Evolutionary conservation across 1,139 yeast species (phyloP).

Genomic region (Nematodospora anomalae): DNA sequence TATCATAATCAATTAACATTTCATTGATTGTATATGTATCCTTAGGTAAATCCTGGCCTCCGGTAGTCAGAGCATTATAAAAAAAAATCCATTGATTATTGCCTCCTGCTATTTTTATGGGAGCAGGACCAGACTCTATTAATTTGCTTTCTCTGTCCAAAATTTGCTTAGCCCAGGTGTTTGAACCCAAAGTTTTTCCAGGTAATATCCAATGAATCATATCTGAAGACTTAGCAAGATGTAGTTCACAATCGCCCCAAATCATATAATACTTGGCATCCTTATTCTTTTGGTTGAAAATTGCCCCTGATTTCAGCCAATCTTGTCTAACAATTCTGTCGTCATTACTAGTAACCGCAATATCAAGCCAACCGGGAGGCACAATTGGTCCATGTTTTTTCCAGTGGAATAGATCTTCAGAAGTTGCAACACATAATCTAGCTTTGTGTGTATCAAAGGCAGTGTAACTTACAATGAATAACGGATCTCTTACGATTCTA

Average conservation of each 20-base stretch:
- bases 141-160: constrained; percentile 37
- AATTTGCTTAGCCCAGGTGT: constrained; percentile 31
- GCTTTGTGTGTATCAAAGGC: constrained; percentile 40
- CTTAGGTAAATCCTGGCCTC: constrained; percentile 30
- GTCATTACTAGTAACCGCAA: constrained; percentile 28
- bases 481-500: constrained; percentile 42
- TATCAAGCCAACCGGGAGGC: constrained; percentile 34
- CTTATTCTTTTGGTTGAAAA: constrained; percentile 33
- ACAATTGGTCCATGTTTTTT: constrained; percentile 40
- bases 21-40: constrained; percentile 41
- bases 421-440: constrained; percentile 44
- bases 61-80: constrained; percentile 44
- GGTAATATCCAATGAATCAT: constrained; percentile 36
- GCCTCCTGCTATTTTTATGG: constrained; percentile 34
- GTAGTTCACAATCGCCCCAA: constrained; percentile 45
- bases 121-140: constrained; percentile 48
- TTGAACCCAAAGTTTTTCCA: constrained; percentile 21
- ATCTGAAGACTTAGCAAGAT: constrained; percentile 39
- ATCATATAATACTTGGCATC: constrained; percentile 47
- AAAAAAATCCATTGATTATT: constrained; percentile 39
- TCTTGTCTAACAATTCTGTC: constrained; percentile 26
- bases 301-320: constrained; percentile 50
- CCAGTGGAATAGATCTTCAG: constrained; percentile 43
- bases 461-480: constrained; percentile 43
- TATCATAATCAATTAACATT: constrained; percentile 45